Evolutionary conservation across 345 rosid genomes (phyloP).

Genomic region (Citrus hindsii): DNA sequence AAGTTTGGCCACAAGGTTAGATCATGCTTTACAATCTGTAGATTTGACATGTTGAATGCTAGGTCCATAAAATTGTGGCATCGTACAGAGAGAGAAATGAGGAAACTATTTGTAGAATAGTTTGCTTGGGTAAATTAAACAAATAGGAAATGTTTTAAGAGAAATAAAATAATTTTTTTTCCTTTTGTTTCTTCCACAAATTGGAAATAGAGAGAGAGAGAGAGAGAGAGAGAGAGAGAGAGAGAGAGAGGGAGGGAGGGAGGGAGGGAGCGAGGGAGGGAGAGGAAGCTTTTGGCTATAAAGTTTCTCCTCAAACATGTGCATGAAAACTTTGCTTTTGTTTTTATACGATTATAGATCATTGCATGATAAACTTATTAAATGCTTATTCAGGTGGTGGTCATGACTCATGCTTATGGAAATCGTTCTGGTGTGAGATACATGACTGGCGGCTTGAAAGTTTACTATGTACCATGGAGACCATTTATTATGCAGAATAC

Average conservation of each 20-base stretch:
- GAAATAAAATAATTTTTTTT: not conserved
- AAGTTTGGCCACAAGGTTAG: constrained; percentile 95
- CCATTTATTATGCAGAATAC: constrained; percentile 86
- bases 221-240: no score
- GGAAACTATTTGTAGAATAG: not conserved
- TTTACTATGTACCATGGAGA: constrained; percentile 85
- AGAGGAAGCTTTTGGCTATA: not conserved
- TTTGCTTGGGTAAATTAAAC: not conserved
- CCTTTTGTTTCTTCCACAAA: not conserved
- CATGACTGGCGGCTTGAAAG: constrained; percentile 91
- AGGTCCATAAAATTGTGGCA: not conserved
- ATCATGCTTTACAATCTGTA: not conserved
- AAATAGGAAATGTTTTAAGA: not conserved
- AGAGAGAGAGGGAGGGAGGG: no score
- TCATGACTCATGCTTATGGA: constrained; percentile 94
- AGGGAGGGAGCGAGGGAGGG: not conserved
- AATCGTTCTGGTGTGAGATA: constrained; percentile 83
- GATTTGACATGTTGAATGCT: not conserved
- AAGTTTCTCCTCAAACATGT: not conserved
- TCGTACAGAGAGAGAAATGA: not conserved
- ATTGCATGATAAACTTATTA: not conserved
- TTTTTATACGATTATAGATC: not conserved
- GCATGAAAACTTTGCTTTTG: not conserved
- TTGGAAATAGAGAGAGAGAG: not conserved
- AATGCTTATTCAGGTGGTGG: constrained; percentile 64